Base-by-base conservation (phyloP, 257 asterid genomes). In the Handroanthus guayacan region DNA sequence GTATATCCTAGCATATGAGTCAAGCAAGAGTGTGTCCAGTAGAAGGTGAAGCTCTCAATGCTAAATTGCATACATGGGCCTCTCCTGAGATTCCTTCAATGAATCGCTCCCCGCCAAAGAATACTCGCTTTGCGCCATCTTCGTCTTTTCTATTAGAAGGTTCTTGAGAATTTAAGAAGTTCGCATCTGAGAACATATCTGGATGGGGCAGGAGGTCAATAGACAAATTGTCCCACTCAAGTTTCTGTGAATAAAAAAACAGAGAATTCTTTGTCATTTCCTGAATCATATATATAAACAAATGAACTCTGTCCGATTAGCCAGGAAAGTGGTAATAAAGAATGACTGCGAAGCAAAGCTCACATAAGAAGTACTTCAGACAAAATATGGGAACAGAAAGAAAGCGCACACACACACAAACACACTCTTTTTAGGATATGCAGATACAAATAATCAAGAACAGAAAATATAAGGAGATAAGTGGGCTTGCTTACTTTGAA, bases 171-270 rank as follows among this genome's bases (percentile, higher is more conserved):
- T 71, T 69, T 9, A 85, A 86, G 65, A 90, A 84, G 79, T 84
- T 80, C 18, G 96, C 88, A 69, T 94, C 98, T 43, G 79, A 37
- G 71, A 95, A 95, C 98, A 93, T 95, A 86, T 95, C 97, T 5
- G 99, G 99, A 84, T 95, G 99, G 70, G 99, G 99, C 77, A 93
- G 86, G 79, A 95, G 98, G 83, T 95, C 99, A 72, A 95, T 78
- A 75, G 97, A 95, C 81, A 95, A 84, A 82, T 88, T 86, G 73
- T 88, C 97, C 99, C 99, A 95, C 85, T 93, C 92, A 82, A 95
- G 98, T 86, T 93, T 92, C 99, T 95, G 99, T 51, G 34, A 66
- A 75, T 60, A 16, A 77, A 67, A 72, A 65, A 70, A 75, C 47
- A 76, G 72, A 48, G 67, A 66, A 74, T 66, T 60, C 54, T 65